Conservation (phyloP, 345 rosid species). For the Syzygium grande region DNA sequence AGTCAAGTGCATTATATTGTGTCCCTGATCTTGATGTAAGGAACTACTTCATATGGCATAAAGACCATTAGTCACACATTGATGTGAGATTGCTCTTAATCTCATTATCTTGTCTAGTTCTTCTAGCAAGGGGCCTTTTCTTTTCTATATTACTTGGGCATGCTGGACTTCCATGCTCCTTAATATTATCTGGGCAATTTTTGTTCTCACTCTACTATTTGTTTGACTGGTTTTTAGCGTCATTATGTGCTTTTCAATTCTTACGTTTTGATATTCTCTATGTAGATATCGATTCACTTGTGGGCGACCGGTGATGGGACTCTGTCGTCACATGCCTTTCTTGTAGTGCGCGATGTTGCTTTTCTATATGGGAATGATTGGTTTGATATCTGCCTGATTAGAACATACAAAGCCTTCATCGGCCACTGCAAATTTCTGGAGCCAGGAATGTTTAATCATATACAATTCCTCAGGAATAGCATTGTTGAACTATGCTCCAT, state of each 20-base stretch:
- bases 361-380: conserved; percentile 47
- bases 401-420: conserved; percentile 60
- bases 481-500: conserved; percentile 68
- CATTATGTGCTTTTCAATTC: not conserved
- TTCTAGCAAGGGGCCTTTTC: not conserved
- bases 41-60: not conserved
- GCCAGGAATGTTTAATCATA: conserved; percentile 29
- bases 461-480: conserved; percentile 51
- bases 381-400: conserved; percentile 50
- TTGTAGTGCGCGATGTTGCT: conserved; percentile 51
- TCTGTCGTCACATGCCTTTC: conserved; percentile 47
- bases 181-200: not conserved
- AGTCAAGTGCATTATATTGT: not conserved
- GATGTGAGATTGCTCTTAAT: not conserved
- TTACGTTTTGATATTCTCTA: conserved; percentile 3
- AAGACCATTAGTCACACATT: not conserved
- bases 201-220: not conserved
- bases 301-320: conserved; percentile 71
- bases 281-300: conserved; percentile 63
- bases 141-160: not conserved
- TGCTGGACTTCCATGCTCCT: not conserved
- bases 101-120: not conserved
- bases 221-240: not conserved
- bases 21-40: not conserved
- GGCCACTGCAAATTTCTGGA: conserved; percentile 53